These are phyloP conservation scores for Ilyonectria destructans DNA, from an alignment of 2,329 filamentous ascomycete genomes.

Conservation along the genomic window DNA sequence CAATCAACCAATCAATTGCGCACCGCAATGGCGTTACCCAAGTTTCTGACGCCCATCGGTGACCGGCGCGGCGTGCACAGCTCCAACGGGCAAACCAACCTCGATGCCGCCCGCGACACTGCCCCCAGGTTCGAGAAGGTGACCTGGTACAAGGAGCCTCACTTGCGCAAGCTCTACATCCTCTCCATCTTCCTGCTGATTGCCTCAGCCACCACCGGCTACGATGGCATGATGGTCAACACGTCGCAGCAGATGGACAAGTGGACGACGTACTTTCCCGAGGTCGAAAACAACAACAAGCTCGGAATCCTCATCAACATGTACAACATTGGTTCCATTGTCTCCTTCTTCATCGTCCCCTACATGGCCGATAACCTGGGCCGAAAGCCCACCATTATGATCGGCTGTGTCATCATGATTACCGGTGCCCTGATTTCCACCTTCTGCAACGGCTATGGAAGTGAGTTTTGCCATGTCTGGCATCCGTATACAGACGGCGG, in stretches of 20 bases:
- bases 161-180: slow-evolving; percentile 71
- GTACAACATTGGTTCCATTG: slow-evolving; percentile 67
- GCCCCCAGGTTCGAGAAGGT: slow-evolving; percentile 69
- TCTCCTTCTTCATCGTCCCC: slow-evolving; percentile 64
- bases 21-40: slow-evolving; percentile 45
- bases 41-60: slow-evolving; percentile 45
- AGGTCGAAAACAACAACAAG: slow-evolving; percentile 57
- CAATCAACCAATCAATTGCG: neutral
- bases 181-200: slow-evolving; percentile 70
- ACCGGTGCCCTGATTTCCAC: slow-evolving; percentile 60
- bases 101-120: slow-evolving; percentile 60
- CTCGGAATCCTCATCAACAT: slow-evolving; percentile 68
- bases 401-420: slow-evolving; percentile 64
- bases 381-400: slow-evolving; percentile 61
- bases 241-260: slow-evolving; percentile 71
- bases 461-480: slow-evolving; percentile 49
- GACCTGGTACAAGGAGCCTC: slow-evolving; percentile 71
- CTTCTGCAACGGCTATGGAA: slow-evolving; percentile 61
- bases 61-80: slow-evolving; percentile 37
- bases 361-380: slow-evolving; percentile 63
- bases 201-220: slow-evolving; percentile 74
- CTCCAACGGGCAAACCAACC: slow-evolving; percentile 45
- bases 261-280: slow-evolving; percentile 68
- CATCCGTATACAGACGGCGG: neutral
- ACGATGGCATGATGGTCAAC: slow-evolving; percentile 75